Conservation (phyloP, 768 basidiomycete species). For the Mycena rebaudengoi region DNA sequence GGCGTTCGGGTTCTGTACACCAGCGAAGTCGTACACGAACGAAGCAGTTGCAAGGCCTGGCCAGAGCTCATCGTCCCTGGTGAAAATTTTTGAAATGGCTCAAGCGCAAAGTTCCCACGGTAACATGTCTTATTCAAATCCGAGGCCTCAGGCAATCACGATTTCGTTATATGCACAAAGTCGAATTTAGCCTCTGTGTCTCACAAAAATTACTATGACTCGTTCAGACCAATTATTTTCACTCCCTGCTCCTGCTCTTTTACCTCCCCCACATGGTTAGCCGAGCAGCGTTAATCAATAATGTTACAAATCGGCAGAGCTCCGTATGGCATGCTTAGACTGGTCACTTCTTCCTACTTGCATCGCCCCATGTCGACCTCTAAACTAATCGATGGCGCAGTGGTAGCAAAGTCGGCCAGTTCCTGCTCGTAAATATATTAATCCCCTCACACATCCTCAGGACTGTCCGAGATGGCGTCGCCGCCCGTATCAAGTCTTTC, state of each 20-base stretch:
- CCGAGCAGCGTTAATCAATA: too few species aligned
- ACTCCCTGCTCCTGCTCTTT: background rate
- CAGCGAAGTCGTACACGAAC: conserved; percentile 66
- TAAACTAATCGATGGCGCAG: conserved; percentile 83
- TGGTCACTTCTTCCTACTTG: conserved; percentile 10
- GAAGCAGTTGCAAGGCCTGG: conserved; percentile 60
- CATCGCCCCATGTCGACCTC: conserved; percentile 45
- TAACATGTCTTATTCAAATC: too few species aligned
- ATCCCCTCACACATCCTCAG: conserved; percentile 52
- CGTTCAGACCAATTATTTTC: background rate
- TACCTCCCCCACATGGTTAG: background rate
- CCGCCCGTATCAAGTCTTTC: conserved; percentile 69
- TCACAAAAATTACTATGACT: too few species aligned
- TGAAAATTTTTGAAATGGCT: background rate
- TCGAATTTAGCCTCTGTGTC: too few species aligned
- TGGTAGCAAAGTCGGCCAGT: conserved; percentile 76
- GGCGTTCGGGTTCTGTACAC: conserved; percentile 58
- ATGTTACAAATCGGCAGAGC: conserved; percentile 2
- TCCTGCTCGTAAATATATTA: conserved; percentile 9
- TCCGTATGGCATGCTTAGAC: conserved; percentile 12
- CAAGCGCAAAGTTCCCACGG: too few species aligned
- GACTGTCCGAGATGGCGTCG: conserved; percentile 80
- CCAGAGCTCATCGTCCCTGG: conserved; percentile 57
- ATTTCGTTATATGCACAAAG: too few species aligned
- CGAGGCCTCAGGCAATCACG: too few species aligned